Percentiles rank a stretch among this genome's conserved stretches.
Evolutionary conservation across 176 grass and related monocot species (phyloP).

Genomic region (Cenchrus purpureus): DNA sequence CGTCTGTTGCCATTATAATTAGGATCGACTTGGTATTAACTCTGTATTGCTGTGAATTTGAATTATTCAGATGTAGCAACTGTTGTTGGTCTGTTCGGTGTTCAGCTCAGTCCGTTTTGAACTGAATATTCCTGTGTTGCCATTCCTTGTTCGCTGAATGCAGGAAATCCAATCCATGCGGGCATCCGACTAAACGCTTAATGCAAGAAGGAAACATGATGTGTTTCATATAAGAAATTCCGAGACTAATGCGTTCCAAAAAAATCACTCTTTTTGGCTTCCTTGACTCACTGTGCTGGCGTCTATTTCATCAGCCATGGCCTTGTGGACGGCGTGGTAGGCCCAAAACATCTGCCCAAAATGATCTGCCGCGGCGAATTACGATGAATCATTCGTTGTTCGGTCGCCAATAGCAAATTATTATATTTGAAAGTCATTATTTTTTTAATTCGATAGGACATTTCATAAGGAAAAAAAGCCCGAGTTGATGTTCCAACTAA

Average conservation of each 20-base stretch:
- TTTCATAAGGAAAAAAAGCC: not conserved
- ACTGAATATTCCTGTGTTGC: too few species aligned
- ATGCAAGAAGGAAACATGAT: too few species aligned
- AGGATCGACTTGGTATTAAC: slow-evolving; percentile 4
- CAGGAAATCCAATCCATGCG: not conserved
- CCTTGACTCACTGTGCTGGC: not conserved
- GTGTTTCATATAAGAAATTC: not conserved
- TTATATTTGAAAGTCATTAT: too few species aligned
- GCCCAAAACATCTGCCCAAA: not conserved
- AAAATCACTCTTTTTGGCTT: not conserved
- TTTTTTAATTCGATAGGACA: not conserved
- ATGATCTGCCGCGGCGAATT: not conserved
- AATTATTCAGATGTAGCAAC: not conserved
- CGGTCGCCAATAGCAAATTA: not conserved
- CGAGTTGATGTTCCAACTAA: not conserved
- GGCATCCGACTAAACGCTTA: not conserved
- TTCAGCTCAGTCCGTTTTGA: too few species aligned
- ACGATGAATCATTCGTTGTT: not conserved
- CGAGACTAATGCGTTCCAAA: not conserved
- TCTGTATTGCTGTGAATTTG: not conserved
- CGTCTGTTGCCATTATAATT: slow-evolving; percentile 1
- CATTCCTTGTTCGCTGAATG: not conserved
- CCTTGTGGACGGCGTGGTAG: not conserved
- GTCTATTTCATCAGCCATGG: not conserved
- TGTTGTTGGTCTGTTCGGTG: not conserved